Evolutionary conservation across 2,329 filamentous ascomycete species (phyloP), one percentile per base, ranked within the genome.

Genomic region (Colletotrichum salicis): DNA sequence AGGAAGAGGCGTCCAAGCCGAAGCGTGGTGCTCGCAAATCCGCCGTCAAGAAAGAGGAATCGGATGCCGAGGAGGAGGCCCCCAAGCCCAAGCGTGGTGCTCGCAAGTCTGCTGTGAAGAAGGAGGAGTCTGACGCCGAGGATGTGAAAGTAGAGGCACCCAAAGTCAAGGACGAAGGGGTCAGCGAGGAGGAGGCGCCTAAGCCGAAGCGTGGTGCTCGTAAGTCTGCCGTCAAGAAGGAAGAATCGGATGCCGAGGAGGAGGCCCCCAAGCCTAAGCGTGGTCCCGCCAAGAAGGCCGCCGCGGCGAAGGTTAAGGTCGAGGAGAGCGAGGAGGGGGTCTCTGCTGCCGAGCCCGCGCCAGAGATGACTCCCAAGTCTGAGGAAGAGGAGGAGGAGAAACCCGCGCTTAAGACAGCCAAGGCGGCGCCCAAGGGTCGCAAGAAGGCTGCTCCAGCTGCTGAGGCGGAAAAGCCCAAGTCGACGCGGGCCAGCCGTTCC

Each of bases 261-360:
- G 78, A 80, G 35, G 79, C 76, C 5, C 75, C 80, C 13, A 83
- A 80, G 76, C 73, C 78, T 35, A 82, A 79, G 75, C 76, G 76
- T 58, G 75, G 76, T 56, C 77, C 78, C 45, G 76, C 76, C 65
- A 74, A 76, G 56, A 80, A 79, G 75, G 69, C 74, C 10, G 73
- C 73, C 11, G 63, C 67, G 5, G 22, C 58, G 59, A 73, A 67
- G 55, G 58, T 24, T n/a, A 68, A 73, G 60, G 58, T 27, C 6
- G 67, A 72, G 15, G 74, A 73, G 22, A 73, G 70, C 5, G 73
- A 76, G 33, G 60, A 73, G 4, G 69, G 64, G 45, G 15, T 7
- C 5, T 48, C 41, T 11, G 57, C 67, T 45, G 8, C 59, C 41
- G 72, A 75, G 51, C 62, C 74, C 61, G 76, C 27, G 27, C 4